Percentiles rank a stretch among this genome's conserved stretches.
Conservation (phyloP, 164 flowering plant species). For the Chimonanthus salicifolius region DNA sequence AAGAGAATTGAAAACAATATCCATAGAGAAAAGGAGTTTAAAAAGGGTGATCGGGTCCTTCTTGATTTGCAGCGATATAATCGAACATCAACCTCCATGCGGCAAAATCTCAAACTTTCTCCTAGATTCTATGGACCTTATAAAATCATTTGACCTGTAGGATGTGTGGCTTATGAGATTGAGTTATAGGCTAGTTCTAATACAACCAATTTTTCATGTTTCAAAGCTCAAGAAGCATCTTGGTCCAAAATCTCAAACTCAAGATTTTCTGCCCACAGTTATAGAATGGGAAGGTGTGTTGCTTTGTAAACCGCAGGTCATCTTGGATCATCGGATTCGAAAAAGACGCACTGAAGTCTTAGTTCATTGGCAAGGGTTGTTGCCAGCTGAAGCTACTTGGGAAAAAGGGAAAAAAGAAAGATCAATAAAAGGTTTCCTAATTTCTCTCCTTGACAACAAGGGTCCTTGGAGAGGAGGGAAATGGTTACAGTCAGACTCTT, state of each 20-base stretch:
- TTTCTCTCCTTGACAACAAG: neutral
- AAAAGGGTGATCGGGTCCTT: neutral
- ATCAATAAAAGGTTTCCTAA: neutral
- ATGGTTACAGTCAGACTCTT: too few species aligned
- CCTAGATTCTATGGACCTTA: neutral
- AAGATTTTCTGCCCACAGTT: neutral
- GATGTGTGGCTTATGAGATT: neutral
- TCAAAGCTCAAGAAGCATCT: neutral
- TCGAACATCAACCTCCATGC: neutral
- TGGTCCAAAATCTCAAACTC: too few species aligned
- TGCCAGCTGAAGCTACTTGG: slow-evolving; percentile 1
- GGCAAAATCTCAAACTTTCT: neutral
- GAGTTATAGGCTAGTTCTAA: neutral
- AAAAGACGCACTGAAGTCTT: neutral
- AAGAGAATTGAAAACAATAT: neutral
- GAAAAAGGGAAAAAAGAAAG: neutral
- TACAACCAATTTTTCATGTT: neutral
- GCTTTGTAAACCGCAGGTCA: neutral
- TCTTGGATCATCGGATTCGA: neutral
- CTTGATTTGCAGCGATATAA: neutral
- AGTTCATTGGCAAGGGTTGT: slow-evolving; percentile 1
- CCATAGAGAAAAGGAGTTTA: neutral
- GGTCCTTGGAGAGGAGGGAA: neutral
- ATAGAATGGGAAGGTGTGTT: neutral
- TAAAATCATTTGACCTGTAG: neutral